Evolutionary conservation across 495 filamentous ascomycete genomes (phyloP), one percentile per base, ranked within the genome.

Genomic region (Staphylotrichum tortipilum): DNA sequence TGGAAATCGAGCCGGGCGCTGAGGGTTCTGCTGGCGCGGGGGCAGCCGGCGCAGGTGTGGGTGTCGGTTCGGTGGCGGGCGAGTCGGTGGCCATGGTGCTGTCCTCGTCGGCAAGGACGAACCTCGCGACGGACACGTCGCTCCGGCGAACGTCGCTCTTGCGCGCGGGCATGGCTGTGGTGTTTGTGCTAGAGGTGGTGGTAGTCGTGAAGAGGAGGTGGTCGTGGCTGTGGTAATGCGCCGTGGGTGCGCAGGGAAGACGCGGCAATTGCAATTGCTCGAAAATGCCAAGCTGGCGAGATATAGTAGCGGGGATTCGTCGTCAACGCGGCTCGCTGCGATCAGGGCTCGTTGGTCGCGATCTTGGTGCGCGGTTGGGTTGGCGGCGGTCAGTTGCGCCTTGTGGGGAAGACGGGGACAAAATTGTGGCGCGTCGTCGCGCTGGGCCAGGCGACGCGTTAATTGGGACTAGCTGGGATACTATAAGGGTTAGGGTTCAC

Each of bases 91-190:
- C 44, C 23, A 65, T 40, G 44, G 57, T 43, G 37, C 33, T 54
- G 40, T 61, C 57, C 7, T 67, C 64, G 19, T 67, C 68, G 44
- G 65, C 68, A 29, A 67, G 58, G 6, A 68, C 63, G 29, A 70
- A 71, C 31, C 66, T 60, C 1, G 70, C 71, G 47, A 59, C 66
- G 7, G 71, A 72, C 40, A 68, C 64, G 53, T 72, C 68, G 59
- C 62, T 67, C 49, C 63, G 60, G 31, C 66, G 63, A 17, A 55
- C 54, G 39, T 71, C 66, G 50, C 53, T 64, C 47, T 72, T 72
- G 7, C 62, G 56, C 18, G 67, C 52, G 1, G 66, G 65, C 70
- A 73, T 70, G 19, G 58, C 49, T 33, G 37, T 17, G 40, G 34
- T 8, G 41, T 38, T 29, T 4, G 12, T 10, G 5, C 6, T 37